Evolutionary conservation across 1,139 yeast species (phyloP).

Genomic region (Arxiozyma heterogenica): DNA sequence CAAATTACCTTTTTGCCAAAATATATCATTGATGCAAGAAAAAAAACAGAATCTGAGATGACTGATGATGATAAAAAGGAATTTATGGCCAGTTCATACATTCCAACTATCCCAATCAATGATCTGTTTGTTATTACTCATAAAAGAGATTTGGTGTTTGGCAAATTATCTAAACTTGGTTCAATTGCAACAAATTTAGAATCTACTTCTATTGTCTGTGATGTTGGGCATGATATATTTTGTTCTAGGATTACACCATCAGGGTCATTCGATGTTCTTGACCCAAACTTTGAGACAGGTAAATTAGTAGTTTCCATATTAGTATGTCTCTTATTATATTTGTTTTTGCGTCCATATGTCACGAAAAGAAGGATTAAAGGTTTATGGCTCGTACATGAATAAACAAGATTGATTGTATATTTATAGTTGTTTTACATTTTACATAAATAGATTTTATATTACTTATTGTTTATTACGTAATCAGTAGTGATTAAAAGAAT

Average conservation of each 20-base stretch:
- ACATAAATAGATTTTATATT: background rate
- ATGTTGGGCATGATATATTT: slow-evolving; percentile 60
- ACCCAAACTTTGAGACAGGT: slow-evolving; percentile 55
- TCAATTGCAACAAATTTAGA: slow-evolving; percentile 66
- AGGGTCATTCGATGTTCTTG: slow-evolving; percentile 69
- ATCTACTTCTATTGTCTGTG: slow-evolving; percentile 68
- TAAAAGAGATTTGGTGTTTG: slow-evolving; percentile 25
- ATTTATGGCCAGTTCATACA: slow-evolving; percentile 55
- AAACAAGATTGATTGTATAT: background rate
- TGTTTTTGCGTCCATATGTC: slow-evolving; percentile 52
- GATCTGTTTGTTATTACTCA: slow-evolving; percentile 38
- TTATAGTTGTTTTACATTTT: background rate
- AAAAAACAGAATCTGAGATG: slow-evolving; percentile 48
- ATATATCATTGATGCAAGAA: slow-evolving; percentile 47
- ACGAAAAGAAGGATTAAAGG: slow-evolving; percentile 38
- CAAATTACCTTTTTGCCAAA: slow-evolving; percentile 68
- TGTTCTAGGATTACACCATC: slow-evolving; percentile 77
- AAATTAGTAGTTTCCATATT: slow-evolving; percentile 56
- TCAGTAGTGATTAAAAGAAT: background rate
- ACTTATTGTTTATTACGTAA: no score
- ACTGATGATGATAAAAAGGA: slow-evolving; percentile 50
- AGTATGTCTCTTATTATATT: slow-evolving; percentile 40
- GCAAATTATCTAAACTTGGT: slow-evolving; percentile 31
- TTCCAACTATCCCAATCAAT: slow-evolving; percentile 49
- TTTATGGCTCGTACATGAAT: slow-evolving; percentile 30